These are phyloP conservation scores for Parmelia sp. DNA, from an alignment of 495 filamentous ascomycete genomes.

Conservation along the genomic window DNA sequence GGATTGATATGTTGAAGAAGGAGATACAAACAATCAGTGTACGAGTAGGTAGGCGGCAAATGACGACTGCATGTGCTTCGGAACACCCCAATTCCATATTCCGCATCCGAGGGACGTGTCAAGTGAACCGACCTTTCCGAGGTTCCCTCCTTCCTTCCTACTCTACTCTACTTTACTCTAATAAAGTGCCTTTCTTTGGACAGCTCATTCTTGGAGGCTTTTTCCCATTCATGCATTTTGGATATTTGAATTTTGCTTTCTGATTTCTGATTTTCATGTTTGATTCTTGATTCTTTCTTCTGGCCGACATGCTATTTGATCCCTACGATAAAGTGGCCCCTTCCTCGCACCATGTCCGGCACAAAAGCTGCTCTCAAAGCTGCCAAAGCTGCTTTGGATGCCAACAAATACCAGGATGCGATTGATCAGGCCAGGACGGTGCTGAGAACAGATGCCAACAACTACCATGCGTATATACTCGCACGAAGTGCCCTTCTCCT, in stretches of 20 bases:
- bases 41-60: background rate
- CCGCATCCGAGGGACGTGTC: background rate
- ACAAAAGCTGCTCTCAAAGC: conserved; percentile 78
- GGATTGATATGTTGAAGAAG: too few relatives aligned
- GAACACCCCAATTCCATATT: background rate
- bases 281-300: too few relatives aligned
- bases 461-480: conserved; percentile 56
- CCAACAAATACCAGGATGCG: conserved; percentile 70
- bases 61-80: background rate
- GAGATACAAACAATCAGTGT: background rate
- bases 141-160: too few relatives aligned
- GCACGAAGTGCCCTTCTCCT: conserved; percentile 40
- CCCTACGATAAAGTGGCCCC: background rate
- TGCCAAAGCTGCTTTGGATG: conserved; percentile 70
- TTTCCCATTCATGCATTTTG: too few relatives aligned
- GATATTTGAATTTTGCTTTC: too few relatives aligned
- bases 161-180: too few relatives aligned
- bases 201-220: too few relatives aligned
- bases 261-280: too few relatives aligned
- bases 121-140: background rate
- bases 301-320: background rate
- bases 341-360: conserved; percentile 39
- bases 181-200: too few relatives aligned
- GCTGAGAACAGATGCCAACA: conserved; percentile 64
- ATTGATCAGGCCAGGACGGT: conserved; percentile 58